Base-by-base conservation (phyloP, 768 basidiomycete species). In the Chlorophyllum brunneum region DNA sequence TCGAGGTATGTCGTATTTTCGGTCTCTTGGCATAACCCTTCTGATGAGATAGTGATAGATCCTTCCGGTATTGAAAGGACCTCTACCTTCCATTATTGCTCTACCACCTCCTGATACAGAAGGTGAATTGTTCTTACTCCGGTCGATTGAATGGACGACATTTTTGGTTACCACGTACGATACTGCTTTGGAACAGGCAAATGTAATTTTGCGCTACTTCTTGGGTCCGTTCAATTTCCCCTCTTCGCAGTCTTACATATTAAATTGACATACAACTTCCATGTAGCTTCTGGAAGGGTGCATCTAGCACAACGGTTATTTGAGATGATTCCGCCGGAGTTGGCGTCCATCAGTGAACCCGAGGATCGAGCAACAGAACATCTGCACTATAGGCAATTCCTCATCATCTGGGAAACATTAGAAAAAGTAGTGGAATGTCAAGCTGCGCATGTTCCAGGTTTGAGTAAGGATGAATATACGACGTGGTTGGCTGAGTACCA, bases 111-210 rank as follows among this genome's bases (percentile, higher is more conserved):
- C 77, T 0, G 74, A 86, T 0, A 79, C 74, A 1, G 81, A 83
- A 13, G 66, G 68, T 0, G 88, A 92, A 62, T 61, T 69, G 55
- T 65, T 88, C 42, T 73, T 98, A 6, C 75, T 95, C 26, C 82
- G 94, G 16, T 89, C 91, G 0, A 85, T 98, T 43, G 95, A 98
- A 61, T 99, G 95, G 95, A 88, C 95, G 46, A 87, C 82, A 0
- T 88, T 89, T 64, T 73, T 78, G 58, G 79, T 82, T 27, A 70
- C 77, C 4, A 98, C 95, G 1, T 83, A 86, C 56, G 70, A 75
- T 9, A 84, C 84, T 5, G 95, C 94, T 0, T 70, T 98, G 7
- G 82, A 88, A 61, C 91, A 94, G 61, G 85, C 91, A 1, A 95
- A 95, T 53, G 85, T 88, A 34, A 88, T 97, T 54, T 64, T 93